Conservation (phyloP, 2,329 filamentous ascomycete species). For the Trichoderma harzianum region DNA sequence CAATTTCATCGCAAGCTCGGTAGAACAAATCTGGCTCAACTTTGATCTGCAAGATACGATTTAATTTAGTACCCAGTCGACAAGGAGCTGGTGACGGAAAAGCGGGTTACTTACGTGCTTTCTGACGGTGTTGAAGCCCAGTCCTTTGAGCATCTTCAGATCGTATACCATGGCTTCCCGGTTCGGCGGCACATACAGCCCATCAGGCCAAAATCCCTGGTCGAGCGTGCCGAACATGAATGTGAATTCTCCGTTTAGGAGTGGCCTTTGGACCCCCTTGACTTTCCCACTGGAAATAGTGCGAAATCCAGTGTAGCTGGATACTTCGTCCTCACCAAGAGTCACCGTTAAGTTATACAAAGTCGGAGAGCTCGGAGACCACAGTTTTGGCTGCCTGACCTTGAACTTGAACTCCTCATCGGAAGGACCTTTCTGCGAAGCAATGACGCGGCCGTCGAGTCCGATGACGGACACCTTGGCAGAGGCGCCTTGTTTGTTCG, state of each 20-base stretch:
- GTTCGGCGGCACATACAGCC: slow-evolving; percentile 62
- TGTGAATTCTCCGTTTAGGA: slow-evolving; percentile 66
- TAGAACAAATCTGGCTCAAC: slow-evolving; percentile 66
- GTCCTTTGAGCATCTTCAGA: slow-evolving; percentile 57
- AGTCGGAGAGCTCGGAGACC: slow-evolving; percentile 61
- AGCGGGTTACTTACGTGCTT: slow-evolving; percentile 56
- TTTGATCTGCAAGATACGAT: slow-evolving; percentile 52
- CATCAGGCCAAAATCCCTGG: slow-evolving; percentile 70
- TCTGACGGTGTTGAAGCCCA: slow-evolving; percentile 68
- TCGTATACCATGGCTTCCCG: slow-evolving; percentile 67
- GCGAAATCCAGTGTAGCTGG: slow-evolving; percentile 67
- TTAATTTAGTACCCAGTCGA: background rate
- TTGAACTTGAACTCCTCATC: slow-evolving; percentile 53
- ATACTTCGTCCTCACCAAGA: slow-evolving; percentile 49
- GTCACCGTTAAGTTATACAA: slow-evolving; percentile 63
- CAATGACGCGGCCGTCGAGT: slow-evolving; percentile 39
- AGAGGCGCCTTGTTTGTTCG: slow-evolving; percentile 31
- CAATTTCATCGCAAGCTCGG: slow-evolving; percentile 62
- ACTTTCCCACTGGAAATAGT: slow-evolving; percentile 57
- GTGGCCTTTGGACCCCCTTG: slow-evolving; percentile 56
- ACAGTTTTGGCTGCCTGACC: slow-evolving; percentile 54
- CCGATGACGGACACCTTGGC: slow-evolving; percentile 38
- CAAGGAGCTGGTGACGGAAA: background rate
- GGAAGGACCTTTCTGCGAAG: slow-evolving; percentile 42
- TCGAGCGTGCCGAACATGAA: slow-evolving; percentile 68